Evolutionary conservation across 2,329 filamentous ascomycete species (phyloP), one percentile per base, ranked within the genome.

Genomic region (Nemania sp.): DNA sequence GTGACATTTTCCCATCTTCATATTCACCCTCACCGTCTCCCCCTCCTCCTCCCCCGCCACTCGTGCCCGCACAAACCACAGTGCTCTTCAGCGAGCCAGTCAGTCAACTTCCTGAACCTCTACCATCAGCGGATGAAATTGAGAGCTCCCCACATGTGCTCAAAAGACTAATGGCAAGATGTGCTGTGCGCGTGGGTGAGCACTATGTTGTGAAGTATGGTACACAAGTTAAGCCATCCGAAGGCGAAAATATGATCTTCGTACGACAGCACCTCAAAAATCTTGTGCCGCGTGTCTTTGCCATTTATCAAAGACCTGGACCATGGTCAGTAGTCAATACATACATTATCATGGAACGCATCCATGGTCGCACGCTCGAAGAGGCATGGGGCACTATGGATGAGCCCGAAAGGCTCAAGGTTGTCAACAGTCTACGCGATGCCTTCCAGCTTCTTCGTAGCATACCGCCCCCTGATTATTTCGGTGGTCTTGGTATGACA

Each of bases 71-170:
- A 32, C 62, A 13, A 27, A 43, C 62, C 20, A 58, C 10, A 27
- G 62, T 64, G 18, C 62, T 58, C 22, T 58, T 54, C 62, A 64
- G 54, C 35, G 24, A n/a, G 32, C 62, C 54, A 32, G 27, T 22
- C 18, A 20, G 22, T 26, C 22, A 53, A 18, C 29, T 64, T 58
- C 62, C 54, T 53, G 29, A 2, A 38, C 26, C 6, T 13, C 24
- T 58, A 32, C 62, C 54, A 64, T 58, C 22, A 24, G 45, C 53
- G n/a, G 29, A 53, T 26, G 62, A 64, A 45, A 64, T 64, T 27
- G 54, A 64, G 24, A 53, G 32, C 15, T 64, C 62, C 58, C 32
- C n/a, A 15, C 15, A 64, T 64, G 26, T 64, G 11, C 26, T 58
- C 53, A 58, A 64, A 58, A 52, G 6, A 7, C 3, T 58, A n/a